A percentile compares a stretch with the other conserved stretches of the same genome.
phyloP scores from a whole-genome alignment of 192 early-diverging fungal genomes.

The Phlyctochytrium planicorne region DNA sequence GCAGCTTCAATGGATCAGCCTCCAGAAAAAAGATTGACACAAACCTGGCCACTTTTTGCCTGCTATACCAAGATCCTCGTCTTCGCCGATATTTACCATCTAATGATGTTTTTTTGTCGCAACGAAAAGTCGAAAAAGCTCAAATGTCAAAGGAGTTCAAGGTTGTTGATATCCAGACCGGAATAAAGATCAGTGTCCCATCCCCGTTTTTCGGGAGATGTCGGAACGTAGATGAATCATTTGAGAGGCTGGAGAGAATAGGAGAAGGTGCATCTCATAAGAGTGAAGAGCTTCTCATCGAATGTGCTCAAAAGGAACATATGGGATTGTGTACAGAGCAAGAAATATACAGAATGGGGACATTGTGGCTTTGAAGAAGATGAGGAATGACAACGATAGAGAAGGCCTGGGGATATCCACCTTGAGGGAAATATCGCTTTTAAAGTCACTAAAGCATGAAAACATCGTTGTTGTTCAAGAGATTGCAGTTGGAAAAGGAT shows the following conservation, averaged over 20 bases:
- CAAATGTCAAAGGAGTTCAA: too few species aligned
- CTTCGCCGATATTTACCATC: not conserved
- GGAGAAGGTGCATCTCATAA: too few species aligned
- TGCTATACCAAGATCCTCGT: constrained; percentile 9
- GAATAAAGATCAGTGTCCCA: too few species aligned
- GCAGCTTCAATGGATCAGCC: too few species aligned
- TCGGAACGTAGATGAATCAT: constrained; percentile 35
- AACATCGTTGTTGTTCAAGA: constrained; percentile 74
- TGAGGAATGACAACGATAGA: constrained; percentile 55
- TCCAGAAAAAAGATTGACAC: too few species aligned
- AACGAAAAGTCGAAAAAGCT: too few species aligned
- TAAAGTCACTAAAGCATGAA: constrained; percentile 63
- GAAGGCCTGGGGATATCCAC: constrained; percentile 70
- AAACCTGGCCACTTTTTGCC: constrained; percentile 23
- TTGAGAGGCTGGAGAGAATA: constrained; percentile 54
- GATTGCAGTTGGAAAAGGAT: constrained; percentile 65
- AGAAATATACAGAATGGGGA: constrained; percentile 20
- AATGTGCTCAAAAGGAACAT: too few species aligned
- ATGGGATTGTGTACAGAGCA: constrained; percentile 83
- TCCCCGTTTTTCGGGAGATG: constrained; percentile 27
- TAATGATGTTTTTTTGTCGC: too few species aligned
- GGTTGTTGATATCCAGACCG: too few species aligned
- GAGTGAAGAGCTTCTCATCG: too few species aligned
- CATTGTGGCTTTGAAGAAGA: constrained; percentile 64
- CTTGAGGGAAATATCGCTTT: constrained; percentile 72